Conservation (phyloP, 225 moss, liverwort and hornwort species). For the Polytrichum commune region DNA sequence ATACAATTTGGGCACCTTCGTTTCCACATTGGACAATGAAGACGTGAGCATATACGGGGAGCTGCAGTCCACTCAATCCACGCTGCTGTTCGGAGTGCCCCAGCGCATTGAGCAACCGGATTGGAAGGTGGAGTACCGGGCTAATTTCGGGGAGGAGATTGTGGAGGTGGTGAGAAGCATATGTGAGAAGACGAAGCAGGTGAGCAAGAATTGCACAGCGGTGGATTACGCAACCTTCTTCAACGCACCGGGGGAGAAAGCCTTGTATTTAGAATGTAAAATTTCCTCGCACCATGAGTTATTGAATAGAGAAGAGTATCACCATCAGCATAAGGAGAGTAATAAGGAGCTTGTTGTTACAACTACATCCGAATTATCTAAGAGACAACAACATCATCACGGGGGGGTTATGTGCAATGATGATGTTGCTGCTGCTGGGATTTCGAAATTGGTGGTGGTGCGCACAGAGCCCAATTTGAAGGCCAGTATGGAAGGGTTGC, state of each 20-base stretch:
- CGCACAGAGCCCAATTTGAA: slow-evolving; percentile 26
- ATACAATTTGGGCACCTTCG: slow-evolving; percentile 21
- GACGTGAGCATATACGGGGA: slow-evolving; percentile 41
- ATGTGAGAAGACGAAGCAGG: slow-evolving; percentile 36
- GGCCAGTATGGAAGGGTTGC: slow-evolving; percentile 38
- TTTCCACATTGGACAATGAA: slow-evolving; percentile 47
- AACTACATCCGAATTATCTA: slow-evolving; percentile 32
- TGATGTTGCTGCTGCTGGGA: not conserved
- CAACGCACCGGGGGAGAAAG: slow-evolving; percentile 51
- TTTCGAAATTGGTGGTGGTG: not conserved
- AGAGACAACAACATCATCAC: slow-evolving; percentile 33
- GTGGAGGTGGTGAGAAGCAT: slow-evolving; percentile 29
- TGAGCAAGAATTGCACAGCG: slow-evolving; percentile 16
- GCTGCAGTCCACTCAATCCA: slow-evolving; percentile 40
- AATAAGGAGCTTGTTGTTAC: not conserved
- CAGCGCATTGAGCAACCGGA: slow-evolving; percentile 42
- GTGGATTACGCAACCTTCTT: slow-evolving; percentile 46
- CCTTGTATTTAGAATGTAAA: slow-evolving; percentile 37
- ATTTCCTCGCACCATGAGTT: slow-evolving; percentile 8
- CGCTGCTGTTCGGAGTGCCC: slow-evolving; percentile 41
- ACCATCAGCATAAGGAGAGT: slow-evolving; percentile 21
- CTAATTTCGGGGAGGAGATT: slow-evolving; percentile 36
- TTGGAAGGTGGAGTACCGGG: slow-evolving; percentile 33
- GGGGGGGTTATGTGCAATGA: slow-evolving; percentile 17
- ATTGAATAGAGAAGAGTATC: slow-evolving; percentile 6